Percentiles rank a stretch among this genome's conserved stretches.
Conservation (phyloP, 73 alveolate species). For the Tetrahymena borealis region DNA sequence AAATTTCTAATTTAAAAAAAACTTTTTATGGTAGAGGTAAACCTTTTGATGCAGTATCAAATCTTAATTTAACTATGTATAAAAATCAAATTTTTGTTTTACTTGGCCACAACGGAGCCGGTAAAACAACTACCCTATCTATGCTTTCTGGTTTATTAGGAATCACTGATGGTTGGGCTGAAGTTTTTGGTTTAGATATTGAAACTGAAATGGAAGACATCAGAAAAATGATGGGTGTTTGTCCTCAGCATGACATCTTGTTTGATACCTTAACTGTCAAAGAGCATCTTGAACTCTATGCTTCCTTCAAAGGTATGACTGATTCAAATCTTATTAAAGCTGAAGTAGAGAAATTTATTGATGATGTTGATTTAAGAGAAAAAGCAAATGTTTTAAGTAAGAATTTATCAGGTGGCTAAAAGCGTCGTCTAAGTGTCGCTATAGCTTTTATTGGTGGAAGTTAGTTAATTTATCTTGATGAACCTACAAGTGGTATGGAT, state of each 20-base stretch:
- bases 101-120: conserved; percentile 48
- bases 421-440: conserved; percentile 91
- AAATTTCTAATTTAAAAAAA: background rate
- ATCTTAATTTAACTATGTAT: conserved; percentile 15
- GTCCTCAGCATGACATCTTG: conserved; percentile 91
- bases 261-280: conserved; percentile 79
- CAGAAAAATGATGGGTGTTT: conserved; percentile 86
- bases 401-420: conserved; percentile 93
- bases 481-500: conserved; percentile 98
- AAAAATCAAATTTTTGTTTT: conserved; percentile 31
- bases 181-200: conserved; percentile 24
- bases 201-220: conserved; percentile 43
- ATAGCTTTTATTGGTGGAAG: conserved; percentile 93
- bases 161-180: conserved; percentile 20
- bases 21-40: conserved; percentile 4
- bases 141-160: conserved; percentile 28
- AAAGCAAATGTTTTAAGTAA: conserved; percentile 65
- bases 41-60: conserved; percentile 7
- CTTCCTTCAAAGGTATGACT: conserved; percentile 81
- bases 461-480: conserved; percentile 82
- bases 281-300: conserved; percentile 88
- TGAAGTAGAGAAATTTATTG: conserved; percentile 74
- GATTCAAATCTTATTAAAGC: conserved; percentile 38
- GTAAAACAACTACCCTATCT: conserved; percentile 38
- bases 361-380: conserved; percentile 66